These are phyloP conservation scores for Phaeosphaeria sp. DNA, from an alignment of 2,329 filamentous ascomycete species.

Conservation along the genomic window DNA sequence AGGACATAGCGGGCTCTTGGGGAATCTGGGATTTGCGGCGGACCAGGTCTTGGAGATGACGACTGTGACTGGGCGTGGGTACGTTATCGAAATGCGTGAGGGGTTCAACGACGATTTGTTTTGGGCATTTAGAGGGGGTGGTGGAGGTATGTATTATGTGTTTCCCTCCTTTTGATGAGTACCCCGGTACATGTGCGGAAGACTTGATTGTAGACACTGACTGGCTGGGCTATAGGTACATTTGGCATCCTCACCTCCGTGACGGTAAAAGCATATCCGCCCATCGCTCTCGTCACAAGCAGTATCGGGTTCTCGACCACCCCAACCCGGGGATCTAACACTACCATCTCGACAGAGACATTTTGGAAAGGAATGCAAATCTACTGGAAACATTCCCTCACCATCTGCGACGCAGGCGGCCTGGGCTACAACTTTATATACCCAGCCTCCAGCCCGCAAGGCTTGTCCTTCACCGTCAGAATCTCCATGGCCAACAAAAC, in stretches of 20 bases:
- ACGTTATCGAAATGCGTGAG: conserved; percentile 21
- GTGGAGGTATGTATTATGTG: conserved; percentile 28
- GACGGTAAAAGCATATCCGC: conserved; percentile 45
- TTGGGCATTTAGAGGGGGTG: conserved; percentile 37
- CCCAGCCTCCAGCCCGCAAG: conserved; percentile 12
- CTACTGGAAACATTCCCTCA: conserved; percentile 23
- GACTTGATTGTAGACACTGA: too few relatives aligned
- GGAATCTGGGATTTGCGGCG: conserved; percentile 44
- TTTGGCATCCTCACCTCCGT: conserved; percentile 36
- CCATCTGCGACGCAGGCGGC: conserved; percentile 29
- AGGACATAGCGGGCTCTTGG: conserved; percentile 59
- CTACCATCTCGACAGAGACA: conserved; percentile 21
- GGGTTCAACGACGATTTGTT: conserved; percentile 27
- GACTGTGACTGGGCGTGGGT: conserved; percentile 28
- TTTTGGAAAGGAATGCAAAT: conserved; percentile 35
- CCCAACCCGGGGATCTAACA: conserved; percentile 9
- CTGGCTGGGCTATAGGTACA: conserved; percentile 31
- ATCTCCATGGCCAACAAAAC: conserved; percentile 25
- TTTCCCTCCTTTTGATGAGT: too few relatives aligned
- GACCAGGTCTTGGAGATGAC: conserved; percentile 29
- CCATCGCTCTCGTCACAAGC: conserved; percentile 12
- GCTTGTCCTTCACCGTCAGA: conserved; percentile 27
- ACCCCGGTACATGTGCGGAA: too few relatives aligned
- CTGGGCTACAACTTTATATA: conserved; percentile 38
- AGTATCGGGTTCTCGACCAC: conserved; percentile 31